Evolutionary conservation across 2,329 filamentous ascomycete species (phyloP), one percentile per base, ranked within the genome.

Genomic region (Apiospora hydei): DNA sequence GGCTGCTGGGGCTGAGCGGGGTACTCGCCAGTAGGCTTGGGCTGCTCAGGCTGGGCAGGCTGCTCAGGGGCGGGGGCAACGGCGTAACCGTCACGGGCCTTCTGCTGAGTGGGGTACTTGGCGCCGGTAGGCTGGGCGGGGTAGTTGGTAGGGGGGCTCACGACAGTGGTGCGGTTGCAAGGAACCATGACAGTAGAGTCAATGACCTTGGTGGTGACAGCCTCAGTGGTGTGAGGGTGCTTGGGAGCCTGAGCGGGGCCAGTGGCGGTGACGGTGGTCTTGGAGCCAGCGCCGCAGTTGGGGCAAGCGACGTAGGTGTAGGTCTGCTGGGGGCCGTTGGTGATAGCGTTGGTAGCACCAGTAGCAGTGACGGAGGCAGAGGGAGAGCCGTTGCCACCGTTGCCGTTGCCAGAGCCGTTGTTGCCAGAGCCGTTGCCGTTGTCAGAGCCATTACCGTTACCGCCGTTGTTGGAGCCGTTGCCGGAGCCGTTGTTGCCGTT

Each of bases 251-350:
- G 47, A 18, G 76, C 78, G n/a, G 79, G 78, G 66, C 81, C 76
- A 69, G 80, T 77, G 47, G 84, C 71, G 43, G 78, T 81, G 34
- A 80, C 76, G 47, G 78, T 77, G 44, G 81, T 80, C 70, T 77
- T 77, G 80, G 81, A 81, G 24, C 78, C 77, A 51, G 81, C 78
- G 34, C 83, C 83, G 78, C 83, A 84, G 81, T 84, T 84, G 73
- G 81, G 73, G 18, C 73, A 73, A 34, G 67, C 18, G 61, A 69
- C 75, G 71, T 57, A 69, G 53, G 73, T 34, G 47, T 43, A 43
- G n/a, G 70, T 34, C 64, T 67, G 38, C 38, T 43, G 43, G 11
- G 64, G 64, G 18, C 69, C 67, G 16, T 69, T 30, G 24, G 71
- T 70, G 16, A 44, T 64, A 47, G 75, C 49, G 11, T 51, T 30